phyloP scores from a whole-genome alignment of 345 rosid genomes.

The Pistacia atlantica region DNA sequence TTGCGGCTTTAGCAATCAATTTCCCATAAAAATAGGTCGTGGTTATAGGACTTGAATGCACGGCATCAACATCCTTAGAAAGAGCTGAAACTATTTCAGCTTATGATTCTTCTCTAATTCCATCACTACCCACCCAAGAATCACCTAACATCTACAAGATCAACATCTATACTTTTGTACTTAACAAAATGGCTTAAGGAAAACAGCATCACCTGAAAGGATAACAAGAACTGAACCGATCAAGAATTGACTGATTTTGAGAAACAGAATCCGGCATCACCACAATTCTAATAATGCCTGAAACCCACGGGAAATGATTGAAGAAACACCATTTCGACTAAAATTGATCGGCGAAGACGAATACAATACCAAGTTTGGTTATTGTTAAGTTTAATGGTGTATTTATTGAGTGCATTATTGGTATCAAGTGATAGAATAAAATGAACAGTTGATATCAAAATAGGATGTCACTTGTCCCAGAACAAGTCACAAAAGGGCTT shows the following conservation, averaged over 20 bases:
- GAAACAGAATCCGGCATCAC: conserved; percentile 51
- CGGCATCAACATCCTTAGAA: conserved; percentile 57
- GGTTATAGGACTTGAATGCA: conserved; percentile 46
- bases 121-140: conserved; percentile 60
- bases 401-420: conserved; percentile 55
- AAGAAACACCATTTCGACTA: conserved; percentile 36
- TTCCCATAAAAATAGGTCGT: conserved; percentile 73
- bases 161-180: conserved; percentile 84
- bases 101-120: conserved; percentile 49
- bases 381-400: conserved; percentile 69
- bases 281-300: conserved; percentile 65
- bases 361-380: conserved; percentile 80
- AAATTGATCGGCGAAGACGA: conserved; percentile 66
- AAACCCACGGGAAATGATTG: conserved; percentile 50
- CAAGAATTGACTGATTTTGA: conserved; percentile 53
- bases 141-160: conserved; percentile 82
- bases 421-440: conserved; percentile 60
- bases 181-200: conserved; percentile 63
- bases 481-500: conserved; percentile 78
- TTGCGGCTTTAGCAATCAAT: no score
- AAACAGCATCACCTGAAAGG: conserved; percentile 74
- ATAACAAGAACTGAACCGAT: conserved; percentile 81
- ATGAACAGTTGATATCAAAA: conserved; percentile 72
- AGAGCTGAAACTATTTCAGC: conserved; percentile 69
- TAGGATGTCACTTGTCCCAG: conserved; percentile 43